Evolutionary conservation across 1,139 yeast species (phyloP), one percentile per base, ranked within the genome.

Genomic region (Zygotorulaspora mrakii): DNA sequence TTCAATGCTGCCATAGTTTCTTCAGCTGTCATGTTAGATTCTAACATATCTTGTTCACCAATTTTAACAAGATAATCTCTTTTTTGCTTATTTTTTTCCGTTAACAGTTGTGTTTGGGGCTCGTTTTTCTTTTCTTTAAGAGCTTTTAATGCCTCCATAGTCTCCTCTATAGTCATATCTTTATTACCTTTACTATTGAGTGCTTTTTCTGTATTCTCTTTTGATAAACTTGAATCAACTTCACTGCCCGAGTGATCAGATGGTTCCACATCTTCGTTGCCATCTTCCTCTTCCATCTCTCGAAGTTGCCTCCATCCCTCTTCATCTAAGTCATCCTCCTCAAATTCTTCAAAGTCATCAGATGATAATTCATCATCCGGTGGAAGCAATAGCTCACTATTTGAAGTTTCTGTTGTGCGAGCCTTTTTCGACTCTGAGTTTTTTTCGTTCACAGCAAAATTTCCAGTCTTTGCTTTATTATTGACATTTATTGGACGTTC

Each of bases 311-410:
- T 66, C 50, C 62, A 64, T 23, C 68, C 73, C 30, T 69, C 76
- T 7, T 67, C 73, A 31, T 68, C 72, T 23, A 66, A 54, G 23
- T 64, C 77, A 16, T 60, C 69, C 28, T 65, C 68, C 38, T 57
- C 65, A 16, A 57, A 55, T 17, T 58, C 66, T 39, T 69, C 74
- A 46, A 70, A 71, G 48, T 72, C 76, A 13, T 70, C 73, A 5
- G 69, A 64, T 43, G 72, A 66, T 31, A 72, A 49, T 25, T 72
- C 76, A 48, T 71, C 76, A 47, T 70, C 75, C 2, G 70, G 62
- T 2, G 69, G 65, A 47, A 66, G 59, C 11, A 65, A 9, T 14
- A n/a, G 10, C n/a, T n/a, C n/a, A n/a, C n/a, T n/a, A n/a, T n/a
- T n/a, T n/a, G n/a, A n/a, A n/a, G n/a, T n/a, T n/a, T n/a, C n/a